Percentiles rank a stretch among this genome's conserved stretches.
Conservation (phyloP, 2,329 filamentous ascomycete genomes). For the Fusarium sp. region DNA sequence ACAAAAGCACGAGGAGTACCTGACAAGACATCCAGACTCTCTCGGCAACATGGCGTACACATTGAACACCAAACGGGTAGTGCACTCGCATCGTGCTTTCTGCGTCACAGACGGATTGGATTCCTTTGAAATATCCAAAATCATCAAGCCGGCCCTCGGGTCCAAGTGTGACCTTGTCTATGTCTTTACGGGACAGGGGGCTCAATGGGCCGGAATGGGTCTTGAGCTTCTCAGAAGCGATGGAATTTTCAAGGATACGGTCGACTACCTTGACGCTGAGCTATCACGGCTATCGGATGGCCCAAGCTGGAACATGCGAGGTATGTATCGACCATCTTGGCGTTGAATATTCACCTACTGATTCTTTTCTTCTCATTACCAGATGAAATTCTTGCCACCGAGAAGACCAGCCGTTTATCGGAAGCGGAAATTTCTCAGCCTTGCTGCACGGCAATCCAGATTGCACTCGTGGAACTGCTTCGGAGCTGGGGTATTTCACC, state of each 20-base stretch:
- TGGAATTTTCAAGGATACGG: constrained; percentile 9
- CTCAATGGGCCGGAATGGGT: constrained; percentile 12
- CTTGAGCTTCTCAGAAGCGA: constrained; percentile 12
- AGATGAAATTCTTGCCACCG: constrained; percentile 14
- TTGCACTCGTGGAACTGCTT: constrained; percentile 15
- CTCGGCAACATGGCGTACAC: constrained; percentile 10
- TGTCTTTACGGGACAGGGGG: constrained; percentile 13
- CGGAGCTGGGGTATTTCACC: constrained; percentile 11
- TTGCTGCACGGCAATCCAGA: constrained; percentile 13
- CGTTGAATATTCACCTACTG: background rate
- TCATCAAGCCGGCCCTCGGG: constrained; percentile 6
- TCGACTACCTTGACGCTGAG: constrained; percentile 11
- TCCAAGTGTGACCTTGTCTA: constrained; percentile 14
- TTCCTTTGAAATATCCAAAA: constrained; percentile 13
- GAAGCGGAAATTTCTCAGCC: constrained; percentile 13
- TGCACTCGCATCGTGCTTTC: constrained; percentile 17
- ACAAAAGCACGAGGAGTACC: constrained; percentile 12
- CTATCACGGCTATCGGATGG: constrained; percentile 13
- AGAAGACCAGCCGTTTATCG: constrained; percentile 7
- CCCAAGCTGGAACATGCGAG: constrained; percentile 11
- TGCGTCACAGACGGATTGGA: constrained; percentile 15
- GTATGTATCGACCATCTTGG: constrained; percentile 5
- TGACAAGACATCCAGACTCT: constrained; percentile 12
- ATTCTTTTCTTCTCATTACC: constrained; percentile 4
- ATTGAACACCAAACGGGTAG: constrained; percentile 4